These are phyloP conservation scores for Talaromyces sp. DNA, from an alignment of 2,329 filamentous ascomycete species.

Conservation along the genomic window DNA sequence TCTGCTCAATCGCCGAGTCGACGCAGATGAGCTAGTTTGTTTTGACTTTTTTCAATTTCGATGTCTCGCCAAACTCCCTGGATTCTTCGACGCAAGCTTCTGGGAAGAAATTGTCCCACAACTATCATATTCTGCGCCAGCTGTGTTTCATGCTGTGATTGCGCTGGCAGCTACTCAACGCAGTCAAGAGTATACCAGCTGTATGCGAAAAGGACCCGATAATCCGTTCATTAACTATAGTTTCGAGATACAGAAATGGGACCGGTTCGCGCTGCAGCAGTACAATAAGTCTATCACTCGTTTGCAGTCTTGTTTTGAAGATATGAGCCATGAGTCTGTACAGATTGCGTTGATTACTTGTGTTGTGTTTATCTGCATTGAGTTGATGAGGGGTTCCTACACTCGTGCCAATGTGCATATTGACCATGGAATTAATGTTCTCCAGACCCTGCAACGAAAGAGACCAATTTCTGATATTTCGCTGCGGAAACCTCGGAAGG, in stretches of 20 bases:
- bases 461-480: neutral
- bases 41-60: constrained; percentile 12
- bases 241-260: constrained; percentile 10
- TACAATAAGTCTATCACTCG: constrained; percentile 15
- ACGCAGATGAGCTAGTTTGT: constrained; percentile 7
- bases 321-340: constrained; percentile 12
- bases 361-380: constrained; percentile 15
- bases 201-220: constrained; percentile 10
- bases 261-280: constrained; percentile 13
- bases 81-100: constrained; percentile 6
- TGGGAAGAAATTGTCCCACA: constrained; percentile 4
- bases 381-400: constrained; percentile 15
- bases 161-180: constrained; percentile 15
- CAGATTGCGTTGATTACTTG: constrained; percentile 13
- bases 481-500: too few relatives aligned
- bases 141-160: constrained; percentile 8
- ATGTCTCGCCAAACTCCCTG: constrained; percentile 10
- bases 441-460: neutral
- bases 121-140: neutral
- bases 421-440: constrained; percentile 13
- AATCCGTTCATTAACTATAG: constrained; percentile 7
- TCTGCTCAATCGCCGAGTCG: neutral
- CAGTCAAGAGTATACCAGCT: constrained; percentile 12
- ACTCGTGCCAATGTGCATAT: constrained; percentile 14
- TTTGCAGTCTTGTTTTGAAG: constrained; percentile 3